Percentiles rank a stretch among this genome's conserved stretches.
phyloP scores from a whole-genome alignment of 371 early-diverging fungal genomes.

The Zopfochytrium polystomum region DNA sequence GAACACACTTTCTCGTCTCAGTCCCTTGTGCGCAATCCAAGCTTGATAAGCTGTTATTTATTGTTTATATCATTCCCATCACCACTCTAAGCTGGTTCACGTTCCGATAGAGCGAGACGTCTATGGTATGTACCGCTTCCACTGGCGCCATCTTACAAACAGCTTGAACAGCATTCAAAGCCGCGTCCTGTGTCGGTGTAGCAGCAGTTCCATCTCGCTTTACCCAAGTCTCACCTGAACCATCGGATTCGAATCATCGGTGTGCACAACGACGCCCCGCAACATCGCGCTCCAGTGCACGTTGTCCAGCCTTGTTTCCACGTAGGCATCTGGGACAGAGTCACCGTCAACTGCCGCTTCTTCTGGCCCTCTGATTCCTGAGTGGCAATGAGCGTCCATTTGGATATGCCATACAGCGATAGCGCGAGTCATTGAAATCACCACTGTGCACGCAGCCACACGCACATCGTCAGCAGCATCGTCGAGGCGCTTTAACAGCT shows the following conservation, averaged over 20 bases:
- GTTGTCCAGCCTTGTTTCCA: slow-evolving; percentile 39
- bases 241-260: slow-evolving; percentile 43
- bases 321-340: slow-evolving; percentile 9
- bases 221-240: slow-evolving; percentile 33
- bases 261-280: slow-evolving; percentile 42
- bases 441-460: slow-evolving; percentile 24
- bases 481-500: slow-evolving; percentile 50
- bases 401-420: slow-evolving; percentile 18
- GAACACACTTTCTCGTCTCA: too few species aligned
- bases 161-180: neutral
- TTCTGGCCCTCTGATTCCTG: too few species aligned
- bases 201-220: neutral
- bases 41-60: too few species aligned
- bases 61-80: too few species aligned
- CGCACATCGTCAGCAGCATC: slow-evolving; percentile 50
- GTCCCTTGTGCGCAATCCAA: too few species aligned
- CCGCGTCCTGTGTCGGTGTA: neutral
- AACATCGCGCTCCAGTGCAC: slow-evolving; percentile 45
- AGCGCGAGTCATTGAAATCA: slow-evolving; percentile 19
- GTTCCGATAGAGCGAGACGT: too few species aligned
- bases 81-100: too few species aligned
- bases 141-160: neutral
- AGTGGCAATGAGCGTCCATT: too few species aligned
- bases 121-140: neutral
- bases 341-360: slow-evolving; percentile 15